Evolutionary conservation across 2,329 filamentous ascomycete species (phyloP), one percentile per base, ranked within the genome.

Genomic region (Xylaria multiplex): DNA sequence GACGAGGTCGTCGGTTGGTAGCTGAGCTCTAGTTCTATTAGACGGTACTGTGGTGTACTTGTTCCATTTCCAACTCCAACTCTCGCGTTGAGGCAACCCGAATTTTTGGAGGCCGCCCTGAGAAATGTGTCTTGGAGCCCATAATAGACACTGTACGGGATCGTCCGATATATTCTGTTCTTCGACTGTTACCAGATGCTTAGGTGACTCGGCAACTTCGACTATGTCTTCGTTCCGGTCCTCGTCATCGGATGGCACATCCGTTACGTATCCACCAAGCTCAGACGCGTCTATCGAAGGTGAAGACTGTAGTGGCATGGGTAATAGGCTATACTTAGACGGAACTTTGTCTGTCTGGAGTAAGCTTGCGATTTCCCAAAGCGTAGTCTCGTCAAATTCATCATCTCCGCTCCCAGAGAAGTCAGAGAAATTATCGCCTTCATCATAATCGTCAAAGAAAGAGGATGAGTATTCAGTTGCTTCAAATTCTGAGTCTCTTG

Each of bases 321-420:
- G 83, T 19, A 86, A 74, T 8, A 88, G 75, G 70, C 84, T 88
- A 48, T 83, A 73, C 69, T 80, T 84, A 13, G 85, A 84, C 3
- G 85, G 85, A 4, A 88, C 76, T 55, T 83, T 75, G 62, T 84
- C 81, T 2, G 83, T 80, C 74, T 84, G 83, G 11, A 90, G 79
- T 46, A 90, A 79, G 66, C 80, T 87, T 64, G 87, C 87, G 77
- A 90, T 90, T 73, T 90, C 87, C 85, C 86, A 89, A 30, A 90
- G 78, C 0, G 86, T 89, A 9, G 79, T 84, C 77, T 90, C 87
- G 66, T 89, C 87, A 68, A 89, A 88, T 24, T 81, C 83, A 57
- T 86, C 85, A 43, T 83, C 84, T 52, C 80, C 81, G 40, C 71
- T 76, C 19, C 76, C 74, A 35, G 80, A 77, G 61, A 75, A 76